Conservation (phyloP, 192 early-diverging fungal genomes). For the Globomyces pollinis-pini region DNA sequence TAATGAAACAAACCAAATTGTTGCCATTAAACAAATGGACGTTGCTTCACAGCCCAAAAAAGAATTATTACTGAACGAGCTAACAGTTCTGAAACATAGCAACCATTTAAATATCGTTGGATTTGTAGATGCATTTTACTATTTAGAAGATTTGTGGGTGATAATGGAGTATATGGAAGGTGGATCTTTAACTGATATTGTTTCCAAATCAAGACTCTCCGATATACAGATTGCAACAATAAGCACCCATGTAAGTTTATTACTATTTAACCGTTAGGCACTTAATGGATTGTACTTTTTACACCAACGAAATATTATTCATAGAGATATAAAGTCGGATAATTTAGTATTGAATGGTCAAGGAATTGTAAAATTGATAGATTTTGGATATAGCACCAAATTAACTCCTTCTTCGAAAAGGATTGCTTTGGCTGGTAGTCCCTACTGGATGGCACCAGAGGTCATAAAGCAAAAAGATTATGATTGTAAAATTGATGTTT, state of each 20-base stretch:
- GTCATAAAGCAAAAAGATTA: conserved; percentile 69
- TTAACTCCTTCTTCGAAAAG: conserved; percentile 62
- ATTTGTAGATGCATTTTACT: conserved; percentile 72
- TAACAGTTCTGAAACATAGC: conserved; percentile 47
- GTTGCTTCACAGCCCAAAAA: conserved; percentile 93
- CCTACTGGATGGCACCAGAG: conserved; percentile 48
- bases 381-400: conserved; percentile 82
- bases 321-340: conserved; percentile 83
- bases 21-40: conserved; percentile 97
- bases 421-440: conserved; percentile 64
- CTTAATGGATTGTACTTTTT: conserved; percentile 65
- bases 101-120: conserved; percentile 72
- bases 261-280: conserved; percentile 44
- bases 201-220: conserved; percentile 80
- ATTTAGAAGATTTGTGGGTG: conserved; percentile 75
- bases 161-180: conserved; percentile 93
- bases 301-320: conserved; percentile 68
- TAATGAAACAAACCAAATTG: conserved; percentile 55
- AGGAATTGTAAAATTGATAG: conserved; percentile 66
- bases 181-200: conserved; percentile 75
- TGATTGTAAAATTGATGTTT: conserved; percentile 88
- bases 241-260: conserved; percentile 18
- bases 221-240: conserved; percentile 79
- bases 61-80: conserved; percentile 85
- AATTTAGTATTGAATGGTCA: conserved; percentile 70